Evolutionary conservation across 2,329 filamentous ascomycete species (phyloP).

Genomic region (Rugonectria rugulosa): DNA sequence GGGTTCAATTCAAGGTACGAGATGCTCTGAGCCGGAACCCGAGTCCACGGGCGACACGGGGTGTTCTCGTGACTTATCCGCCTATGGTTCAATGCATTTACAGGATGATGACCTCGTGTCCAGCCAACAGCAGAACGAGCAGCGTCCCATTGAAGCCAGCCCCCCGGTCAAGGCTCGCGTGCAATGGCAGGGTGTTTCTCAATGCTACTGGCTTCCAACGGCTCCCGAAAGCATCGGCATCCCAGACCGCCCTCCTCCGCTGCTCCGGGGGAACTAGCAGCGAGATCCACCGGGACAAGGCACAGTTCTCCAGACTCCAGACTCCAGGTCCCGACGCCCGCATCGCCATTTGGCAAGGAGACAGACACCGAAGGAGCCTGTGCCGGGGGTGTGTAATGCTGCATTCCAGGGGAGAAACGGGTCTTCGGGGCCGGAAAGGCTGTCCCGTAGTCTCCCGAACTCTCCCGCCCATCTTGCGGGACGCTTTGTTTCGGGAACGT

Average conservation of each 20-base stretch:
- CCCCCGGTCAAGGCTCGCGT: neutral
- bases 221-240: constrained; percentile 14
- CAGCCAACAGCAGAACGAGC: neutral
- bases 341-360: constrained; percentile 10
- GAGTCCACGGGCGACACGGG: constrained; percentile 4
- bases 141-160: neutral
- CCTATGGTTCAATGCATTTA: neutral
- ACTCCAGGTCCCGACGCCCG: constrained; percentile 4
- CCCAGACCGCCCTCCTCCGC: constrained; percentile 20
- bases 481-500: constrained; percentile 15
- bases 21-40: neutral
- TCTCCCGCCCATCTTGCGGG: constrained; percentile 1
- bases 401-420: too few species aligned
- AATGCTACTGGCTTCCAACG: neutral
- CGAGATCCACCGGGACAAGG: constrained; percentile 19
- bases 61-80: constrained; percentile 13
- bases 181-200: neutral
- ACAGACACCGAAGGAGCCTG: neutral
- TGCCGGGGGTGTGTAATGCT: constrained; percentile 4
- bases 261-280: constrained; percentile 16
- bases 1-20: constrained; percentile 3
- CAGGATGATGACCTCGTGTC: neutral
- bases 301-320: constrained; percentile 3
- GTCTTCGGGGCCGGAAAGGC: constrained; percentile 18
- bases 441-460: constrained; percentile 25